A percentile compares a stretch with the other conserved stretches of the same genome.
These are phyloP conservation scores for Viola pubescens DNA, from an alignment of 441 rosid species.

Conservation along the genomic window DNA sequence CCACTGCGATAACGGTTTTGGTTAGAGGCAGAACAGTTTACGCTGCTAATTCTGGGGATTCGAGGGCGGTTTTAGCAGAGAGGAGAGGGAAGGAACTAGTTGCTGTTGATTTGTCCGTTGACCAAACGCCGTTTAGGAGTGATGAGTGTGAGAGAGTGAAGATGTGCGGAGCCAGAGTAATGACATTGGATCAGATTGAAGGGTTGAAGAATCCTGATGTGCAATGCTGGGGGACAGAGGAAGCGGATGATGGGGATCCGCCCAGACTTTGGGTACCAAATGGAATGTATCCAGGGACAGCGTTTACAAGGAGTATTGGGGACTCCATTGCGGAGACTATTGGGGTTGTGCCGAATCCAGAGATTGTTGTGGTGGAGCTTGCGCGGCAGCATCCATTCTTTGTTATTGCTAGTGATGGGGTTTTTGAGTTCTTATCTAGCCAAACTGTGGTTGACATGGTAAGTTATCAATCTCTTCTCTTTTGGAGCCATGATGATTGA, in stretches of 20 bases:
- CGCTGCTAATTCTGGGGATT: constrained; percentile 91
- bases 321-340: constrained; percentile 93
- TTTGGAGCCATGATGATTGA: too few relatives aligned
- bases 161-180: constrained; percentile 91
- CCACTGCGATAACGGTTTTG: constrained; percentile 88
- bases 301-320: constrained; percentile 95
- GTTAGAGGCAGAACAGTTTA: constrained; percentile 79
- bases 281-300: constrained; percentile 99
- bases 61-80: constrained; percentile 88
- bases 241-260: constrained; percentile 91
- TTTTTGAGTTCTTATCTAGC: constrained; percentile 94
- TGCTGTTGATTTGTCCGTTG: constrained; percentile 85
- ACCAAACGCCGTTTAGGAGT: constrained; percentile 84
- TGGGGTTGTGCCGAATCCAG: constrained; percentile 98
- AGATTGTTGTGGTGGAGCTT: constrained; percentile 85
- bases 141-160: constrained; percentile 91
- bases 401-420: constrained; percentile 99
- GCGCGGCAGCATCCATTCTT: constrained; percentile 76
- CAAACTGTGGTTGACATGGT: constrained; percentile 98
- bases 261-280: constrained; percentile 92
- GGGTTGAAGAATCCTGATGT: constrained; percentile 92
- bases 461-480: constrained; percentile 36
- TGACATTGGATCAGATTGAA: constrained; percentile 97
- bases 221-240: constrained; percentile 97
- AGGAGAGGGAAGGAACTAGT: constrained; percentile 63